Evolutionary conservation across 495 filamentous ascomycete species (phyloP).

Genomic region (Penicillium arizonense): DNA sequence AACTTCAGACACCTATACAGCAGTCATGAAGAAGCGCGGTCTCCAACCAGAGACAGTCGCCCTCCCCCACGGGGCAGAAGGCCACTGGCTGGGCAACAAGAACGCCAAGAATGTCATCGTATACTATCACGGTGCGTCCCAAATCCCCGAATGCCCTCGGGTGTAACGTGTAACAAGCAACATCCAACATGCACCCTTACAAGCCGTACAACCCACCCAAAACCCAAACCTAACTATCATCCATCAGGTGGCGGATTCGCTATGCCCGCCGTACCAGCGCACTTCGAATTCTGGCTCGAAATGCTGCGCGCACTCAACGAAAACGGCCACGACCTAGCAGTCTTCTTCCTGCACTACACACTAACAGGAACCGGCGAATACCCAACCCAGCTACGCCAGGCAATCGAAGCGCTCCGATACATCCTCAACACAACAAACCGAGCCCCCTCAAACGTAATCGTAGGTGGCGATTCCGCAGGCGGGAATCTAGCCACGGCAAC

Average conservation of each 20-base stretch:
- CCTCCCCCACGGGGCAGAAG: constrained; percentile 49
- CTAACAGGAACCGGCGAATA: constrained; percentile 53
- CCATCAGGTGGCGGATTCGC: constrained; percentile 58
- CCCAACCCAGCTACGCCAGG: constrained; percentile 59
- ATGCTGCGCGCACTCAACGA: constrained; percentile 43
- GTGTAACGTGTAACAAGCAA: not conserved
- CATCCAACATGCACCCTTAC: too few species aligned
- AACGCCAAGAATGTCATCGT: constrained; percentile 55
- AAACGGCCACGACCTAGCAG: constrained; percentile 44
- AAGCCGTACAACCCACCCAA: not conserved
- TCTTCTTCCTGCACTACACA: constrained; percentile 55
- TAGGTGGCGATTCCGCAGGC: constrained; percentile 65
- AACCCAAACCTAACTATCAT: not conserved
- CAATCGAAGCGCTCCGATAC: constrained; percentile 50
- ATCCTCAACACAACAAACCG: constrained; percentile 40
- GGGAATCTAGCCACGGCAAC: constrained; percentile 56
- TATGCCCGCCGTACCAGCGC: constrained; percentile 35
- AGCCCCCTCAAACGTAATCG: constrained; percentile 43
- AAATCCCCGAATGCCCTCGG: not conserved
- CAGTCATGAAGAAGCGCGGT: constrained; percentile 41
- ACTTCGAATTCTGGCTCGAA: constrained; percentile 47
- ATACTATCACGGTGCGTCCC: constrained; percentile 55
- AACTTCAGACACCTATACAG: constrained; percentile 46
- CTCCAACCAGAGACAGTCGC: constrained; percentile 48
- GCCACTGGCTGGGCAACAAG: constrained; percentile 59